Base-by-base conservation (phyloP, 2,329 filamentous ascomycete species). In the Drechslerella coelobrocha region DNA sequence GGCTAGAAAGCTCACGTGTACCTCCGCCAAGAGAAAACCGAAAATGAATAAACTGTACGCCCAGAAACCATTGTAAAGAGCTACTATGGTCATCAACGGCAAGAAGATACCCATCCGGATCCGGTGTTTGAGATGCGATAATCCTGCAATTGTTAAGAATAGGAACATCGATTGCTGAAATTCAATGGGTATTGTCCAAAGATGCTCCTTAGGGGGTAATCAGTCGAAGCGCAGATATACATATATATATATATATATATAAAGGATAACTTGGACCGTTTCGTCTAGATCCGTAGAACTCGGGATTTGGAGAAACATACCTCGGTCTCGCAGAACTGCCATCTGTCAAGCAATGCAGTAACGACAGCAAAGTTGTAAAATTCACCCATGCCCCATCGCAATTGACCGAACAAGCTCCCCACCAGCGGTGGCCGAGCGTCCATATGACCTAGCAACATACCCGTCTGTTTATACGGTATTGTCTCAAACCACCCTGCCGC, bases 401-500 rank as follows among this genome's bases (percentile, higher is more conserved):
- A n/a, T 27, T 57, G 54, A 1, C 8, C 39, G 10, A 31, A 37
- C 12, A 57, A 4, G 17, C 21, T 57, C n/a, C 41, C 54, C n/a
- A 23, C 17, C 14, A 24, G 48, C 24, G 26, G 24, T 23, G 54
- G 54, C 8, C 54, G 21, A 12, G 12, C n/a, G 9, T 57, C 54
- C 2, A 57, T 24, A 24, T 47, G 26, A 10, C 54, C 54, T 34
- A 10, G 31, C 2, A 57, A 29, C 5, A 47, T n/a, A 8, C 54
- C 41, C 6, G 27, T 21, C 23, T 31, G 23, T 1, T 14, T 6
- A 2, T 34, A 23, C 2, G 54, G 54, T 8, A 57, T 43, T 5
- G 26, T 34, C 37, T 57, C 54, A 19, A 57, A 57, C 39, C 54
- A 47, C 6, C 54, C 54, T 17, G 48, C 9, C n/a, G 39, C 54